A percentile compares a stretch with the other conserved stretches of the same genome.
phyloP scores from a whole-genome alignment of 441 rosid species.

The Iberis amara region DNA sequence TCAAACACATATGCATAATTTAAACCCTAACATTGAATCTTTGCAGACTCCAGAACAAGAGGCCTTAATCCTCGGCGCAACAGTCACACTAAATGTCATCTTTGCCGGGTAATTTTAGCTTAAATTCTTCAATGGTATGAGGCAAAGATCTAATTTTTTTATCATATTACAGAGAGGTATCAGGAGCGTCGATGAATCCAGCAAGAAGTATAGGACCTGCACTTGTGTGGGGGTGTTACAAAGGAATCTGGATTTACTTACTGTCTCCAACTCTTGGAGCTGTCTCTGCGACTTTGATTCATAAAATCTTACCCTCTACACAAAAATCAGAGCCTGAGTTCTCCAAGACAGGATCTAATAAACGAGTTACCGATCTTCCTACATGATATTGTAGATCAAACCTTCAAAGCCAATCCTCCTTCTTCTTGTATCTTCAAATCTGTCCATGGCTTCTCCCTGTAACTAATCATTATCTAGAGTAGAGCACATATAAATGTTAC shows the following conservation, averaged over 20 bases:
- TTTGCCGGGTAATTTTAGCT: conserved; percentile 24
- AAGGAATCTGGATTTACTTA: conserved; percentile 30
- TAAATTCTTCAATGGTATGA: conserved; percentile 1
- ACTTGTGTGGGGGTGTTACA: conserved; percentile 33
- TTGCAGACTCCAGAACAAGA: conserved; percentile 25
- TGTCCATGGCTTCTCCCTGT: not conserved
- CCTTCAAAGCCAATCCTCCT: not conserved
- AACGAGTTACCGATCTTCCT: conserved; percentile 29
- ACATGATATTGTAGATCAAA: conserved; percentile 17
- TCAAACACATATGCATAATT: not conserved
- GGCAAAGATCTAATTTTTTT: not conserved
- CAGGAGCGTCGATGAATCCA: conserved; percentile 55
- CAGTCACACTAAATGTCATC: conserved; percentile 29
- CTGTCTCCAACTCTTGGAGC: conserved; percentile 33
- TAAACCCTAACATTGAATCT: conserved; percentile 11
- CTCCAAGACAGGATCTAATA: conserved; percentile 52
- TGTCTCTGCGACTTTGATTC: conserved; percentile 26
- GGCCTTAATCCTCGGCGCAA: conserved; percentile 26
- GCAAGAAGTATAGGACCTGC: conserved; percentile 41
- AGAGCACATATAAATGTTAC: not conserved
- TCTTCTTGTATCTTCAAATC: conserved; percentile 6
- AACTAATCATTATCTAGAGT: conserved; percentile 7
- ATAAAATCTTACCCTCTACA: conserved; percentile 23
- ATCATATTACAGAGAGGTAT: conserved; percentile 31
- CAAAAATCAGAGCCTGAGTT: conserved; percentile 60